Conservation (phyloP, 2,329 filamentous ascomycete genomes). For the Neopestalotiopsis clavispora region DNA sequence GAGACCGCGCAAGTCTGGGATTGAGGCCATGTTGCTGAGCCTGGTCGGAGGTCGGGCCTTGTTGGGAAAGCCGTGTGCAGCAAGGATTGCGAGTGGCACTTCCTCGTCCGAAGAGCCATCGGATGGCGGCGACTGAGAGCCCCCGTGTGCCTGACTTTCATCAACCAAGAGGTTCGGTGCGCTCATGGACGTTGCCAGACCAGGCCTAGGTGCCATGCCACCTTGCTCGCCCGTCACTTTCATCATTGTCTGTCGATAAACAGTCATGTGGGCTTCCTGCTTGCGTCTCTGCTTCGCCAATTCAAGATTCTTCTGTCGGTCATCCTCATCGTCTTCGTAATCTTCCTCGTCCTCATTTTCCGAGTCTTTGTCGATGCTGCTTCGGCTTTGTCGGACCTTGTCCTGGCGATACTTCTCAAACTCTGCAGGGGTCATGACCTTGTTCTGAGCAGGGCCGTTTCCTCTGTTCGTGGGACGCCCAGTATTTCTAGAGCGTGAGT, state of each 20-base stretch:
- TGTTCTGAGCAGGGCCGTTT: conserved; percentile 57
- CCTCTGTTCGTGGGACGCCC: conserved; percentile 33
- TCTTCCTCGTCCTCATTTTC: conserved; percentile 52
- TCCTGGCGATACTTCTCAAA: conserved; percentile 83
- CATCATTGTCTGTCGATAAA: conserved; percentile 96
- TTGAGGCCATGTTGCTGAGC: conserved; percentile 68
- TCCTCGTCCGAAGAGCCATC: conserved; percentile 82
- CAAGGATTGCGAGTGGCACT: conserved; percentile 82
- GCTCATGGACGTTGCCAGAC: conserved; percentile 63
- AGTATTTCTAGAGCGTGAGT: conserved; percentile 21
- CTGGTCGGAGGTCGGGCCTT: conserved; percentile 76
- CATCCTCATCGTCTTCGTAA: conserved; percentile 72
- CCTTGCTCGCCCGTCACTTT: conserved; percentile 82
- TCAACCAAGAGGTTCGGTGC: conserved; percentile 60
- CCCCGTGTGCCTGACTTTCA: conserved; percentile 36
- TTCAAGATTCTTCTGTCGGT: conserved; percentile 74
- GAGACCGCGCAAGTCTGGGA: conserved; percentile 71
- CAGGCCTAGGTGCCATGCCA: conserved; percentile 54
- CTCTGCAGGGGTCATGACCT: conserved; percentile 88
- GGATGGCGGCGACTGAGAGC: conserved; percentile 43
- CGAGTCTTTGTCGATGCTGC: conserved; percentile 41
- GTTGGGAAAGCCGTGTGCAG: conserved; percentile 86
- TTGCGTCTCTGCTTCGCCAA: conserved; percentile 79
- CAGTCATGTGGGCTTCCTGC: conserved; percentile 87
- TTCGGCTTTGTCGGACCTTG: conserved; percentile 65